A percentile compares a stretch with the other conserved stretches of the same genome.
Conservation (phyloP, 2,329 filamentous ascomycete species). For the Ophiocordyceps camponoti-leonardi region DNA sequence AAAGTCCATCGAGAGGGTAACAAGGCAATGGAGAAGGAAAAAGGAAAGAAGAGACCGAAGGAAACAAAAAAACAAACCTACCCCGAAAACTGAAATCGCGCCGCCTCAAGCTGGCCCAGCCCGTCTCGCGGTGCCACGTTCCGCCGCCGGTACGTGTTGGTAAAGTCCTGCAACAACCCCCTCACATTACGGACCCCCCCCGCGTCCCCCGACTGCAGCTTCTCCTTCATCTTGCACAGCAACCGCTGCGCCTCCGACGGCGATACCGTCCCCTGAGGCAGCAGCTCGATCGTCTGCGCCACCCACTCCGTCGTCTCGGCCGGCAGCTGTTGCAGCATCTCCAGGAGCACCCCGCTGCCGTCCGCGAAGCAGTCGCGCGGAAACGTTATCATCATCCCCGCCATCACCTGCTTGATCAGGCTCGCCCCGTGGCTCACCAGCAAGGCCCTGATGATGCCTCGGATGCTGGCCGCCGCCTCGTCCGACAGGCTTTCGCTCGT, state of each 20-base stretch:
- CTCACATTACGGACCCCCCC: slow-evolving; percentile 59
- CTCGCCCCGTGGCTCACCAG: slow-evolving; percentile 54
- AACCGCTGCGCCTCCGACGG: slow-evolving; percentile 66
- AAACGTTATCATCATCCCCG: slow-evolving; percentile 99
- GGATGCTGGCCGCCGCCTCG: slow-evolving; percentile 50
- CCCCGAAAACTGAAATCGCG: slow-evolving; percentile 63
- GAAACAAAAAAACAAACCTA: slow-evolving; percentile 3
- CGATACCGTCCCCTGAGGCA: slow-evolving; percentile 69
- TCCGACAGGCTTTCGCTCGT: slow-evolving; percentile 39
- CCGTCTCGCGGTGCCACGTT: slow-evolving; percentile 94
- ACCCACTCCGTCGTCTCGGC: slow-evolving; percentile 69
- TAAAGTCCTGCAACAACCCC: slow-evolving; percentile 84
- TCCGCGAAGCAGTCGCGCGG: slow-evolving; percentile 91
- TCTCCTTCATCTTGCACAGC: slow-evolving; percentile 64
- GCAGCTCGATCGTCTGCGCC: slow-evolving; percentile 62
- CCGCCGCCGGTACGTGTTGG: slow-evolving; percentile 77
- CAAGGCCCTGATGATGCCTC: slow-evolving; percentile 54
- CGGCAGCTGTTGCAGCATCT: slow-evolving; percentile 75
- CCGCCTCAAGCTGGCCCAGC: slow-evolving; percentile 70
- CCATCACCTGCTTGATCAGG: slow-evolving; percentile 76
- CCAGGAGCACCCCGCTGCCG: slow-evolving; percentile 79
- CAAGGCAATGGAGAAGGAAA: too few species aligned
- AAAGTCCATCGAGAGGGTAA: too few species aligned
- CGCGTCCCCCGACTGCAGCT: slow-evolving; percentile 46
- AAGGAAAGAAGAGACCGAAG: background rate